These are phyloP conservation scores for Malbranchea cinnamomea DNA, from an alignment of 2,329 filamentous ascomycete genomes.

Conservation along the genomic window DNA sequence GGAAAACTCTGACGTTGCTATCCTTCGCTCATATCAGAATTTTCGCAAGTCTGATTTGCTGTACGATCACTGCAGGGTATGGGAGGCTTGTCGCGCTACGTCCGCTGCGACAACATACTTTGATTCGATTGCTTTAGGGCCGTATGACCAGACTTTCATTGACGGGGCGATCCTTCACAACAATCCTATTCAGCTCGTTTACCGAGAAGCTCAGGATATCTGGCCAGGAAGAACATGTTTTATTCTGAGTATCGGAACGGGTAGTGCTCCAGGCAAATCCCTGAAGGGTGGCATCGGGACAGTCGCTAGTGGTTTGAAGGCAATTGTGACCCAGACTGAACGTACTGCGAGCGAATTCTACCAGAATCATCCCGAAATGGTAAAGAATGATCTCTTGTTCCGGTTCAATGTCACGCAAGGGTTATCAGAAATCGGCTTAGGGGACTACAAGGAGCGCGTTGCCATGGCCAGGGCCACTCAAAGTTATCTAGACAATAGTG, in stretches of 20 bases:
- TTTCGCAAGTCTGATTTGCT: neutral
- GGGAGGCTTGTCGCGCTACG: conserved; percentile 16
- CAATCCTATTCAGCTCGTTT: conserved; percentile 28
- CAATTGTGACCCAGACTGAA: neutral
- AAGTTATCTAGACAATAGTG: too few relatives aligned
- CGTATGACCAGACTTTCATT: conserved; percentile 19
- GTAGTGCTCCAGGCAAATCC: conserved; percentile 1
- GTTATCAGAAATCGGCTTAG: too few relatives aligned
- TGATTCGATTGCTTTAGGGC: conserved; percentile 12
- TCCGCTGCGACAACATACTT: conserved; percentile 19
- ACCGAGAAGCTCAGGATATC: conserved; percentile 21
- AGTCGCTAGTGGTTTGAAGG: neutral
- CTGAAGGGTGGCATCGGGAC: neutral
- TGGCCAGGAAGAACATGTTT: conserved; percentile 12
- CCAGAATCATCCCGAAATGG: neutral
- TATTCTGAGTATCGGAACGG: conserved; percentile 1
- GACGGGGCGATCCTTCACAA: conserved; percentile 30
- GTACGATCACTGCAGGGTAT: conserved; percentile 10
- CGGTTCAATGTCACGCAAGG: too few relatives aligned
- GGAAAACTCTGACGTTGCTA: neutral
- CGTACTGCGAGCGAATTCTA: too few relatives aligned
- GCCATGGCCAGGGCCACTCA: too few relatives aligned
- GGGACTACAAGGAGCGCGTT: too few relatives aligned
- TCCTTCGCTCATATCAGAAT: neutral
- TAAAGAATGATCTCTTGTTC: too few relatives aligned